Base-by-base conservation (phyloP, 768 basidiomycete species). In the Naganishia vishniacii region DNA sequence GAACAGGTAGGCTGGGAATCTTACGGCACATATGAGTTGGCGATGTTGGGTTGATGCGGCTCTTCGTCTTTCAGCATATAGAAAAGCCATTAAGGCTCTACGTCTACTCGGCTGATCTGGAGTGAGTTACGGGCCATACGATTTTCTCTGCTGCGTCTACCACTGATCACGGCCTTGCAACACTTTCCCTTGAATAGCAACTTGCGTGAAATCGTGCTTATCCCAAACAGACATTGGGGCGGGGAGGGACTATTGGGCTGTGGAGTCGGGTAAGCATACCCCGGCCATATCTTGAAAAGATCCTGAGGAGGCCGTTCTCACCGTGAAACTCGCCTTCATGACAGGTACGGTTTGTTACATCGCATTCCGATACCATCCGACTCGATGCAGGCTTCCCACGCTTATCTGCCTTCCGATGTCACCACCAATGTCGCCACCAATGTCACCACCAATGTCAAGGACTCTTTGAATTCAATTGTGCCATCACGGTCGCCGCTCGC, bases 181-280 rank as follows among this genome's bases (percentile, higher is more conserved):
- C n/a, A n/a, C n/a, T n/a, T n/a, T n/a, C n/a, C n/a, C 37, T 31
- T 53, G 26, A 70, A 62, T 70, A 95, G 92, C 75, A 88, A 91
- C 44, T 82, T 94, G 48, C 82, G 92, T 68, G 92, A 97, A 73
- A 91, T 94, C 16, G 89, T 97, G 32, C 78, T 97, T 23, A 90
- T 97, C 56, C 94, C 95, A 11, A 97, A 97, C 77, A 83, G 92
- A 49, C 89, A 94, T 69, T 97, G 94, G 93, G 94, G 94, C 47
- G 94, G 94, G 6, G 93, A 93, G 74, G 93, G 94, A 0, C 81
- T 98, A 28, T 81, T 98, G 13, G 94, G 94, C 44, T 97, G 93
- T 71, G 88, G 97, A 29, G 95, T 98, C 48, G 94, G 94, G 87
- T 94, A 75, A 64, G 86, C n/a, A n/a, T n/a, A n/a, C n/a, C n/a